These are phyloP conservation scores for Picea glauca DNA, from an alignment of 75 land plant genomes.

Conservation along the genomic window DNA sequence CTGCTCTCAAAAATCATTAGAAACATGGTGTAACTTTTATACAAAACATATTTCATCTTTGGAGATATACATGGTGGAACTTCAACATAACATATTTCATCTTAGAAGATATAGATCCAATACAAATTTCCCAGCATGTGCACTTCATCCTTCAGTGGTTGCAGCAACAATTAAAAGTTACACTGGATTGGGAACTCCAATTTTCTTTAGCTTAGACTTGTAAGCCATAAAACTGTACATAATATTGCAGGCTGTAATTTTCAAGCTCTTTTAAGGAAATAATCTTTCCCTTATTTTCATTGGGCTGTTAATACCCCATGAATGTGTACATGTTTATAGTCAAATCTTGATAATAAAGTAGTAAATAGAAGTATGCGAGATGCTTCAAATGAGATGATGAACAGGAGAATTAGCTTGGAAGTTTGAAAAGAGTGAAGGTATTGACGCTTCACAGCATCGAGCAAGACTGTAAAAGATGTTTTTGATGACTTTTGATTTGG, in stretches of 20 bases:
- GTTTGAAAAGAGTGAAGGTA: not conserved
- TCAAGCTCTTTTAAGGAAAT: not conserved
- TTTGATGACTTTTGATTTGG: not conserved
- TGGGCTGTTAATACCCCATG: not conserved
- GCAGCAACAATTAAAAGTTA: not conserved
- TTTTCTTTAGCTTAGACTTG: not conserved
- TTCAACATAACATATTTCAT: not conserved
- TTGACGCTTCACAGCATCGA: not conserved
- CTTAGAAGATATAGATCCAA: conserved; percentile 2
- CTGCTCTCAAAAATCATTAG: not conserved
- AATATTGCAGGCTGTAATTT: not conserved
- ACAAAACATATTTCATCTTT: not conserved
- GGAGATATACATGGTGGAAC: not conserved
- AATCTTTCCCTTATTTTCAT: not conserved
- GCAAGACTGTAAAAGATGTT: not conserved
- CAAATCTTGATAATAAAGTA: not conserved
- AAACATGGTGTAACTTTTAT: too few relatives aligned
- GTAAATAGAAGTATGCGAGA: not conserved
- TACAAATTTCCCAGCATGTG: not conserved
- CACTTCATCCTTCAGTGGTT: not conserved
- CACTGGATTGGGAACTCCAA: not conserved
- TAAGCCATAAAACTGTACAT: conserved; percentile 6
- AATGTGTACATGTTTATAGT: conserved; percentile 6
- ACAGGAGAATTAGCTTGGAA: not conserved
- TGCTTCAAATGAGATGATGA: conserved; percentile 4